Evolutionary conservation across 495 filamentous ascomycete genomes (phyloP).

Genomic region (Aspergillus cristatus): DNA sequence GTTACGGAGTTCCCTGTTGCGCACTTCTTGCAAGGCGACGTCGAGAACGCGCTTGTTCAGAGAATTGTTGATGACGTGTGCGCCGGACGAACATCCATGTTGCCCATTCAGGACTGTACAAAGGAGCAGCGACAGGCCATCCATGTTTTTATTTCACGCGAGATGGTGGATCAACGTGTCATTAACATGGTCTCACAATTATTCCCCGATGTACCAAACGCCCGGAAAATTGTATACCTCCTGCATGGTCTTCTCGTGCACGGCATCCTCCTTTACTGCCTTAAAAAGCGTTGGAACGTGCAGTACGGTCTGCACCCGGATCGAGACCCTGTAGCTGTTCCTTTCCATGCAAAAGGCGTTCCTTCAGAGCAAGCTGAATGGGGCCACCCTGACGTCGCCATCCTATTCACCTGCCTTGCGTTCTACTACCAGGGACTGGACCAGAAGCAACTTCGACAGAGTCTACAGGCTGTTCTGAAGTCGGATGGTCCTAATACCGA

Average conservation of each 20-base stretch:
- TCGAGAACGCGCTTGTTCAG: conserved; percentile 6
- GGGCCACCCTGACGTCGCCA: conserved; percentile 62
- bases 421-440: conserved; percentile 61
- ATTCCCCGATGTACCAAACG: background rate
- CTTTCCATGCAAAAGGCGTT: conserved; percentile 57
- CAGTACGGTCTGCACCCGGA: conserved; percentile 52
- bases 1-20: conserved; percentile 12
- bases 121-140: conserved; percentile 1
- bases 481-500: conserved; percentile 48
- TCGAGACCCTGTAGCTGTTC: conserved; percentile 52
- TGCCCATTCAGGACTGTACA: conserved; percentile 11
- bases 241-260: conserved; percentile 52
- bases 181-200: background rate
- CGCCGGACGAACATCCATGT: conserved; percentile 1
- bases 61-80: conserved; percentile 9
- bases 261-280: conserved; percentile 43
- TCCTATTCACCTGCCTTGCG: conserved; percentile 54
- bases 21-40: conserved; percentile 11
- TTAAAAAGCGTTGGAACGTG: conserved; percentile 60
- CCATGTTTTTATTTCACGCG: conserved; percentile 7
- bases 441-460: conserved; percentile 38
- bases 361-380: conserved; percentile 59
- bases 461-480: conserved; percentile 38
- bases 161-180: background rate
- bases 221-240: conserved; percentile 32